phyloP scores from a whole-genome alignment of 106 monocot genomes.

The Dactylorhiza incarnata region DNA sequence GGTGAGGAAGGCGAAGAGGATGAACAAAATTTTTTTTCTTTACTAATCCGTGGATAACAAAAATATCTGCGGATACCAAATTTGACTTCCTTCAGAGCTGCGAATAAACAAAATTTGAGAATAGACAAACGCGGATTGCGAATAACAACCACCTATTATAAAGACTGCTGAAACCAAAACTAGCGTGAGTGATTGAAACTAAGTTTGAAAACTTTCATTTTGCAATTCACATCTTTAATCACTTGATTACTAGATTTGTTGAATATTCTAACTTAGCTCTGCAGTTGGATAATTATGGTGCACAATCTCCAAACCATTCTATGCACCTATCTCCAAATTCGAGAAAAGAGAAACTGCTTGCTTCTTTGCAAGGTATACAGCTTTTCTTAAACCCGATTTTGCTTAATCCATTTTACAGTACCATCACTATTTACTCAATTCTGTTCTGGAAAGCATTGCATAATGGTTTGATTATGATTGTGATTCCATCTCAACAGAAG shows the following conservation, averaged over 20 bases:
- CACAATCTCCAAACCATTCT: slow-evolving; percentile 23
- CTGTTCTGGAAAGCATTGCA: not conserved
- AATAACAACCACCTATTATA: no score
- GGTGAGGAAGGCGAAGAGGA: no score
- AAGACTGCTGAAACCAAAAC: no score
- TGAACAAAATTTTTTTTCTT: no score
- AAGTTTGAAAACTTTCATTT: not conserved
- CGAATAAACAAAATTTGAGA: no score
- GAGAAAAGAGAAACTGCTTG: slow-evolving; percentile 50
- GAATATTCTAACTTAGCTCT: slow-evolving; percentile 4
- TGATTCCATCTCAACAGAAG: slow-evolving; percentile 29
- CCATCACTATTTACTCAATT: not conserved
- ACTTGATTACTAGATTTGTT: not conserved
- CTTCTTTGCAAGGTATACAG: slow-evolving; percentile 55
- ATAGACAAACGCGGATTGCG: no score
- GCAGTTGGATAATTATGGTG: slow-evolving; percentile 47
- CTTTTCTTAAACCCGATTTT: not conserved
- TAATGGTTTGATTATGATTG: not conserved
- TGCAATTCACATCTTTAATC: not conserved
- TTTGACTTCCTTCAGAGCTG: no score
- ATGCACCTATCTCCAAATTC: slow-evolving; percentile 32
- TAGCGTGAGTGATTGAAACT: no score
- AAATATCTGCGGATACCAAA: no score
- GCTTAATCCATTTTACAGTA: not conserved
- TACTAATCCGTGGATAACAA: no score